These are phyloP conservation scores for Phytophthora macrochlamydospora DNA, from an alignment of 352 stramenopile species.

Conservation along the genomic window DNA sequence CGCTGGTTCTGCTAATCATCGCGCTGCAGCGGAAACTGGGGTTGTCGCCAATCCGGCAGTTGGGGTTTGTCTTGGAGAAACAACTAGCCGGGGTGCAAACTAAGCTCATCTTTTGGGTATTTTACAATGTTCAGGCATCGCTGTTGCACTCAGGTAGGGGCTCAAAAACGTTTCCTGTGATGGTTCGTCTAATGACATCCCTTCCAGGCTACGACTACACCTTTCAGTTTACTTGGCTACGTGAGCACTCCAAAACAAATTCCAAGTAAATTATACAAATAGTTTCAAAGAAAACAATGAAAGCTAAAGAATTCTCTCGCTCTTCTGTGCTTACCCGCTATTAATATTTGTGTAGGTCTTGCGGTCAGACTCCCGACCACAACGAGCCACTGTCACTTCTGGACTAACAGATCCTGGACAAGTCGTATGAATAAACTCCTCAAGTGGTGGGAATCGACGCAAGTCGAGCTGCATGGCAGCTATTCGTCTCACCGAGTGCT, in stretches of 20 bases:
- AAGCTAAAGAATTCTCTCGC: no score
- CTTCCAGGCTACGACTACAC: constrained; percentile 26
- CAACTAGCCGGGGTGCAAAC: constrained; percentile 24
- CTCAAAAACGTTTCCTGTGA: not conserved
- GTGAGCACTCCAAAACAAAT: no score
- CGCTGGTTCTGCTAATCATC: constrained; percentile 25
- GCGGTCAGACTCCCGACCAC: no score
- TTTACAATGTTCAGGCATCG: constrained; percentile 31
- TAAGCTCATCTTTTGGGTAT: constrained; percentile 40
- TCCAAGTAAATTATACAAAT: not conserved
- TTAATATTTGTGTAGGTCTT: no score
- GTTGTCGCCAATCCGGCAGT: constrained; percentile 25
- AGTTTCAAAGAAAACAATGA: not conserved
- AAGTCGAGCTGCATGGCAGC: constrained; percentile 15
- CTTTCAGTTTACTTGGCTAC: constrained; percentile 27
- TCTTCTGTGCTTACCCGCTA: no score
- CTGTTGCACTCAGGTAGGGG: constrained; percentile 31
- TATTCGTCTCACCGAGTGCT: constrained; percentile 4
- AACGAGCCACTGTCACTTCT: not conserved
- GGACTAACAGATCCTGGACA: not conserved
- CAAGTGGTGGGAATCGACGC: constrained; percentile 3
- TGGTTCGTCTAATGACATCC: not conserved
- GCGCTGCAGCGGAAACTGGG: constrained; percentile 24
- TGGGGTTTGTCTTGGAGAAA: constrained; percentile 40
- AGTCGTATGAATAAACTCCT: not conserved